Evolutionary conservation across 2,329 filamentous ascomycete genomes (phyloP).

Genomic region (Diatrype stigma): DNA sequence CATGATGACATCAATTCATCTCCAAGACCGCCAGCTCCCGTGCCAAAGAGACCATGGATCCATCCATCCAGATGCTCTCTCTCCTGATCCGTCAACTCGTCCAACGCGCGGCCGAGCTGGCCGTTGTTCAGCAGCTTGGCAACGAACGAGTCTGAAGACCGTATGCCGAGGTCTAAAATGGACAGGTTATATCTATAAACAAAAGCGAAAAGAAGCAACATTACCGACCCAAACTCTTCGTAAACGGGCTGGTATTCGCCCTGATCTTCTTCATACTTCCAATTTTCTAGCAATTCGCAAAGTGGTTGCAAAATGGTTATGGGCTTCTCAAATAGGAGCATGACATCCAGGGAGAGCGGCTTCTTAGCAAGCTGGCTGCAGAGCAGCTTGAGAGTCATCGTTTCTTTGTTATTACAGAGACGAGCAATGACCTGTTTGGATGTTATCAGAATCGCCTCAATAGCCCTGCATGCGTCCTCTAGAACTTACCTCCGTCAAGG

Average conservation of each 20-base stretch:
- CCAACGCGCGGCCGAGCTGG: constrained; percentile 51
- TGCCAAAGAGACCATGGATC: constrained; percentile 74
- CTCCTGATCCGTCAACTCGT: constrained; percentile 62
- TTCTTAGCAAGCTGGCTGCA: constrained; percentile 71
- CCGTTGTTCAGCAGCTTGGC: constrained; percentile 60
- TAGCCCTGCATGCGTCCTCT: not conserved
- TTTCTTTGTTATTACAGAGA: constrained; percentile 69
- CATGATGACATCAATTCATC: constrained; percentile 81
- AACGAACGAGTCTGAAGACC: constrained; percentile 61
- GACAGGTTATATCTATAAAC: constrained; percentile 70
- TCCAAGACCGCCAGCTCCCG: constrained; percentile 66
- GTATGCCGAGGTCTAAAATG: constrained; percentile 59
- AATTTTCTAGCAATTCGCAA: constrained; percentile 71
- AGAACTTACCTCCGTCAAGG: constrained; percentile 61
- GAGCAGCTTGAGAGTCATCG: constrained; percentile 71
- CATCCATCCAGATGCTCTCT: constrained; percentile 65
- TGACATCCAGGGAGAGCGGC: constrained; percentile 66
- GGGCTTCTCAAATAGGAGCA: constrained; percentile 71
- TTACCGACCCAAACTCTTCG: constrained; percentile 76
- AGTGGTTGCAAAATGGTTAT: constrained; percentile 67
- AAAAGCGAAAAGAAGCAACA: constrained; percentile 70
- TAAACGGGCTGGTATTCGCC: constrained; percentile 81
- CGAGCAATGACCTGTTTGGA: constrained; percentile 56
- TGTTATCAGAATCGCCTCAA: constrained; percentile 1
- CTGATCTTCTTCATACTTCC: constrained; percentile 79